phyloP scores from a whole-genome alignment of 192 early-diverging fungal genomes.

The Gryganskiella cystojenkinii region DNA sequence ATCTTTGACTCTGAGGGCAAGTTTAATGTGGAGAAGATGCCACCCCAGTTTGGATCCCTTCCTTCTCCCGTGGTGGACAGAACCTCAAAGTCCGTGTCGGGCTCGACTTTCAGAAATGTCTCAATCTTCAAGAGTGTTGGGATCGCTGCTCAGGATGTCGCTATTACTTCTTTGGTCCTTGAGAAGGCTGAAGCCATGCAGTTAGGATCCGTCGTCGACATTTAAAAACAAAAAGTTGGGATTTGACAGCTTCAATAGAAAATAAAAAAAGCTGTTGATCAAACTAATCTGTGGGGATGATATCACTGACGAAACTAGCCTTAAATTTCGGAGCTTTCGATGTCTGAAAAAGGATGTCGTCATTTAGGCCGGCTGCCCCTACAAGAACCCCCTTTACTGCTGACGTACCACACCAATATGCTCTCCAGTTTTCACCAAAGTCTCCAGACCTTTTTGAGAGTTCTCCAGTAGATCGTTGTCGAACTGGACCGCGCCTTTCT shows the following conservation, averaged over 20 bases:
- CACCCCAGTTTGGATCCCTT: constrained; percentile 5
- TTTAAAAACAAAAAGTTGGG: constrained; percentile 23
- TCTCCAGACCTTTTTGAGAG: constrained; percentile 67
- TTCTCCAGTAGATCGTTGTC: constrained; percentile 71
- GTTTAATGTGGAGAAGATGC: not conserved
- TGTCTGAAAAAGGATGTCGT: too few species aligned
- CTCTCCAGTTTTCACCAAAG: constrained; percentile 60
- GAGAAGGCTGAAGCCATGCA: constrained; percentile 50
- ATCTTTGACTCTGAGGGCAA: constrained; percentile 24
- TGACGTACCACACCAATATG: constrained; percentile 33
- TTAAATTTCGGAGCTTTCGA: not conserved
- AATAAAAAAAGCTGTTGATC: too few species aligned
- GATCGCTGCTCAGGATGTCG: constrained; percentile 64
- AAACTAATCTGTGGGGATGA: too few species aligned
- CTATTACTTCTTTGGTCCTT: constrained; percentile 56
- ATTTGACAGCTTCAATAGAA: too few species aligned
- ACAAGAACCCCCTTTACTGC: too few species aligned
- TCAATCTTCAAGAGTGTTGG: constrained; percentile 68
- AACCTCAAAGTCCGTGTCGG: not conserved
- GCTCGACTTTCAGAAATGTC: constrained; percentile 26
- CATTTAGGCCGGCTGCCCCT: too few species aligned
- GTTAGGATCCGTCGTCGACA: constrained; percentile 49
- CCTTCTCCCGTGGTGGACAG: not conserved
- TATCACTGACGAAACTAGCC: not conserved
- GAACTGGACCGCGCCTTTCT: constrained; percentile 67